Evolutionary conservation across 2,329 filamentous ascomycete species (phyloP).

Genomic region (Sporothrix phasma): DNA sequence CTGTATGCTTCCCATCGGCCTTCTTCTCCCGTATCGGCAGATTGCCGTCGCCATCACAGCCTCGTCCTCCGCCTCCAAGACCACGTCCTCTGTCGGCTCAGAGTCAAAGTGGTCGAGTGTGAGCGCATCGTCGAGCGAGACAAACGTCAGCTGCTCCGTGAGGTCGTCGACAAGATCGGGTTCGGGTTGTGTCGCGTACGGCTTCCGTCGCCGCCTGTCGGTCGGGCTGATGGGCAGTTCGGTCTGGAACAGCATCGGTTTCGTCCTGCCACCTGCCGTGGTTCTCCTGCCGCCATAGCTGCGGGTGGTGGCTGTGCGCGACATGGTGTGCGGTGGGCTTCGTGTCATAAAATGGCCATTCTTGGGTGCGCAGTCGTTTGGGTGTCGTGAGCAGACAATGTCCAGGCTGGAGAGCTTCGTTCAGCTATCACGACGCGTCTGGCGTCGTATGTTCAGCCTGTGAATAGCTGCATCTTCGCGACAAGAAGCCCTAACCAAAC

Average conservation of each 20-base stretch:
- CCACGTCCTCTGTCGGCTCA: not conserved
- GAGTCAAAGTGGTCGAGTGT: constrained; percentile 1
- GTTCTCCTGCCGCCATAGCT: constrained; percentile 38
- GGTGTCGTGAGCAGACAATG: not conserved
- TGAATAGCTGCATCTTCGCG: not conserved
- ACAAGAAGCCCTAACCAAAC: not conserved
- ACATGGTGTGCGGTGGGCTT: constrained; percentile 29
- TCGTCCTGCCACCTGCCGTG: constrained; percentile 33
- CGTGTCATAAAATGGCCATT: constrained; percentile 12
- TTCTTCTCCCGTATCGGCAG: not conserved
- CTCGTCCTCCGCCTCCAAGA: not conserved
- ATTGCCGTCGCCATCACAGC: not conserved
- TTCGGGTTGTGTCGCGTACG: constrained; percentile 16
- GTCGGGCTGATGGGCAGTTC: constrained; percentile 43
- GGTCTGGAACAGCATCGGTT: constrained; percentile 39
- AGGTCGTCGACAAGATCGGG: constrained; percentile 19
- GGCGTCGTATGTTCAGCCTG: not conserved
- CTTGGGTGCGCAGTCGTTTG: not conserved
- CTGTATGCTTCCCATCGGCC: not conserved
- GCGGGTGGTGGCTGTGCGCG: constrained; percentile 33
- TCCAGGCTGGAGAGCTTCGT: not conserved
- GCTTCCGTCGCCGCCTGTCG: constrained; percentile 22
- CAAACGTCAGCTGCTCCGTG: constrained; percentile 19
- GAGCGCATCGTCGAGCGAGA: constrained; percentile 13
- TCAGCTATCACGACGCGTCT: not conserved